These are phyloP conservation scores for Apiospora rasikravindrae DNA, from an alignment of 2,329 filamentous ascomycete genomes.

Conservation along the genomic window DNA sequence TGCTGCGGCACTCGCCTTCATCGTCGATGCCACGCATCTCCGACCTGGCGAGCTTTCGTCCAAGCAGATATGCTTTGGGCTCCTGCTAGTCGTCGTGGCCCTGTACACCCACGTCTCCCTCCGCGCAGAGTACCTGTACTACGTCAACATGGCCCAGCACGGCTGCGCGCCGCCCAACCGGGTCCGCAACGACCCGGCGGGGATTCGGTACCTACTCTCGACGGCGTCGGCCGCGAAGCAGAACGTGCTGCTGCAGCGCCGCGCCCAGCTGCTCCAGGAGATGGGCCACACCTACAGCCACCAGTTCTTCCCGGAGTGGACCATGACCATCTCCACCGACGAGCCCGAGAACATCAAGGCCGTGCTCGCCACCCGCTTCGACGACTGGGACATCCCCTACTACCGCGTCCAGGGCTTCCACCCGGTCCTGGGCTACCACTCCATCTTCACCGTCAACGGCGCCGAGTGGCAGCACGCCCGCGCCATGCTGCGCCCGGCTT, in stretches of 20 bases:
- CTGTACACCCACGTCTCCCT: conserved; percentile 6
- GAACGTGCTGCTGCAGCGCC: conserved; percentile 30
- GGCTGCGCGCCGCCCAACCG: neutral
- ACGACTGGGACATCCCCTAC: conserved; percentile 54
- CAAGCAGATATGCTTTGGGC: neutral
- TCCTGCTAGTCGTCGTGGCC: neutral
- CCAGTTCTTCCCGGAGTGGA: conserved; percentile 30
- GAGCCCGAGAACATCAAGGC: conserved; percentile 31
- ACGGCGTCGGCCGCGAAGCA: conserved; percentile 25
- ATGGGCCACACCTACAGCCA: conserved; percentile 34
- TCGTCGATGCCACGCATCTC: neutral
- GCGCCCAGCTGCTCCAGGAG: conserved; percentile 21
- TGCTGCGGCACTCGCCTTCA: neutral
- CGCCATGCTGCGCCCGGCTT: conserved; percentile 58
- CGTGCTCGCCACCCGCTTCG: conserved; percentile 32
- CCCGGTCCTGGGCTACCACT: conserved; percentile 53
- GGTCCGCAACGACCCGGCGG: conserved; percentile 31
- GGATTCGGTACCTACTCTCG: conserved; percentile 33
- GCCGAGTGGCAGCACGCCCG: conserved; percentile 57
- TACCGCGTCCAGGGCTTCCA: conserved; percentile 43
- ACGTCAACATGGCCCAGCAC: neutral
- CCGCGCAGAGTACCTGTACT: neutral
- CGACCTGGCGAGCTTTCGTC: neutral
- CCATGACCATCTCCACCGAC: conserved; percentile 29
- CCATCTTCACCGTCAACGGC: conserved; percentile 62